These are phyloP conservation scores for Lantana camara DNA, from an alignment of 257 asterid species.

Conservation along the genomic window DNA sequence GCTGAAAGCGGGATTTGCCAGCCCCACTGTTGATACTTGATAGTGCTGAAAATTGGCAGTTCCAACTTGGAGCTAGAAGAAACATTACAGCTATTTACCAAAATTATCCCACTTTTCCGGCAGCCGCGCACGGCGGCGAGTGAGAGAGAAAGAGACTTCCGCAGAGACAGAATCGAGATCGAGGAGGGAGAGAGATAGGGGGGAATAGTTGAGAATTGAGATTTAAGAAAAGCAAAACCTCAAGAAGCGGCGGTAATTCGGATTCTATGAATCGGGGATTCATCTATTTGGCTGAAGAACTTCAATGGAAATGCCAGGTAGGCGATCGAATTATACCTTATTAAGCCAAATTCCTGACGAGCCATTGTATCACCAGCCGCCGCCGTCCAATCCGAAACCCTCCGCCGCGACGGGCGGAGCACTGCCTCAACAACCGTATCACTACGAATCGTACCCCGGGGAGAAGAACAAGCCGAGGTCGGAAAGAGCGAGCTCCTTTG, in stretches of 20 bases:
- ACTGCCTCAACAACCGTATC: slow-evolving; percentile 33
- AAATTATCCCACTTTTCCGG: slow-evolving; percentile 31
- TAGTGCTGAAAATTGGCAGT: background rate
- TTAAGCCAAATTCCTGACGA: slow-evolving; percentile 75
- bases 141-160: slow-evolving; percentile 28
- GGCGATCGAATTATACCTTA: slow-evolving; percentile 68
- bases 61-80: slow-evolving; percentile 10
- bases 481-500: slow-evolving; percentile 48
- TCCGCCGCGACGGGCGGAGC: slow-evolving; percentile 39
- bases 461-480: slow-evolving; percentile 56
- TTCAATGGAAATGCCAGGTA: slow-evolving; percentile 72
- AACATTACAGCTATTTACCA: slow-evolving; percentile 44
- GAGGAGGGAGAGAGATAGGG: slow-evolving; percentile 8
- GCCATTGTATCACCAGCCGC: slow-evolving; percentile 38
- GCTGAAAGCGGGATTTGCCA: too few relatives aligned
- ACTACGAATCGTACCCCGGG: slow-evolving; percentile 61
- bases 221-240: too few relatives aligned
- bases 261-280: slow-evolving; percentile 38
- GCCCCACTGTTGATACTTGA: too few relatives aligned
- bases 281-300: slow-evolving; percentile 22
- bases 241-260: slow-evolving; percentile 44
- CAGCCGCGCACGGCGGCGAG: background rate
- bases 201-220: background rate
- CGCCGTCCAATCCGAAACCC: slow-evolving; percentile 37
- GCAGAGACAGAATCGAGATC: slow-evolving; percentile 19